phyloP scores from a whole-genome alignment of 192 early-diverging fungal genomes.

The Entomortierella lignicola region DNA sequence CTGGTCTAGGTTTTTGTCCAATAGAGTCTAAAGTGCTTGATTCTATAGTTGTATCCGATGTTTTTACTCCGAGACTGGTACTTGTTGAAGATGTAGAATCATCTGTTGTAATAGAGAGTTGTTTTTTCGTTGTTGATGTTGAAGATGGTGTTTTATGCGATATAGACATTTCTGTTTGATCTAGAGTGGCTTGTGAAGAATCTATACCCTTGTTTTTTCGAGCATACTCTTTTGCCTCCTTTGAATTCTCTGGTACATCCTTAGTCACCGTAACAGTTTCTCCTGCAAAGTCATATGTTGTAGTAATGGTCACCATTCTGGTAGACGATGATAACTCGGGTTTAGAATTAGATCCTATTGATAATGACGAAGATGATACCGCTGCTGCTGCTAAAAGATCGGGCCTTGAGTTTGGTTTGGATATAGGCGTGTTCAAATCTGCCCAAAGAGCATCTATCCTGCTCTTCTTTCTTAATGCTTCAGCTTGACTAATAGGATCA shows the following conservation, averaged over 20 bases:
- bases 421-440: slow-evolving; percentile 59
- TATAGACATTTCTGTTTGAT: background rate
- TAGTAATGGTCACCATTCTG: slow-evolving; percentile 52
- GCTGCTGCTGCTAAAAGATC: slow-evolving; percentile 1
- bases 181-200: background rate
- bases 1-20: slow-evolving; percentile 11
- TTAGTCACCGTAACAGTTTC: slow-evolving; percentile 51
- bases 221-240: slow-evolving; percentile 43
- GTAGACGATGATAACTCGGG: background rate
- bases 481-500: slow-evolving; percentile 11
- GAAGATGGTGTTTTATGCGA: background rate
- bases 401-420: slow-evolving; percentile 4
- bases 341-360: background rate
- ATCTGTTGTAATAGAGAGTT: background rate
- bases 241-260: slow-evolving; percentile 52
- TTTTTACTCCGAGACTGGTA: background rate
- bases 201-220: slow-evolving; percentile 13
- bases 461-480: slow-evolving; percentile 30
- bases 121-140: background rate
- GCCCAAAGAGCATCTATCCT: slow-evolving; percentile 66
- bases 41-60: background rate
- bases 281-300: slow-evolving; percentile 53
- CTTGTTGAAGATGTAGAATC: slow-evolving; percentile 12
- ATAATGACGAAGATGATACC: too few relatives aligned
- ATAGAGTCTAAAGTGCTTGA: slow-evolving; percentile 13